phyloP scores from a whole-genome alignment of 2,329 filamentous ascomycete species.

The Zelopaecilomyces penicillatus region DNA sequence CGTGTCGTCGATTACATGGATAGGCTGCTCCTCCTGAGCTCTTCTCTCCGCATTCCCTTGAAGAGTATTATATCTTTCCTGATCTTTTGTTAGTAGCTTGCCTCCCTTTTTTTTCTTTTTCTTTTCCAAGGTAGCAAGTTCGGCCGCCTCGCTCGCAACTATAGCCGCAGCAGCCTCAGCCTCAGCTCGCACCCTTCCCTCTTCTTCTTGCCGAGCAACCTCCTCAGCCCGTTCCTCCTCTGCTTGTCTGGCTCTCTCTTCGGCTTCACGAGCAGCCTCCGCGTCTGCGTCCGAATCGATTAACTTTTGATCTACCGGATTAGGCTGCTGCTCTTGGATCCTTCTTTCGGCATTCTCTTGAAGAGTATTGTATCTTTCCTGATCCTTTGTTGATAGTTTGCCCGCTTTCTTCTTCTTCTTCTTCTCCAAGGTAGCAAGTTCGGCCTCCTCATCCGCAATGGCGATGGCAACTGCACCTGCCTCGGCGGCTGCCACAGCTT shows the following conservation, averaged over 20 bases:
- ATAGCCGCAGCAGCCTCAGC: constrained; percentile 17
- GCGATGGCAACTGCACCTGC: constrained; percentile 9
- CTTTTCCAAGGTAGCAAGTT: constrained; percentile 32
- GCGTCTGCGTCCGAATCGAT: no score
- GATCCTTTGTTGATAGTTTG: constrained; percentile 36
- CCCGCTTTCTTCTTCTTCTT: constrained; percentile 41
- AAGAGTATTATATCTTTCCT: constrained; percentile 34
- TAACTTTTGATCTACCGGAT: no score
- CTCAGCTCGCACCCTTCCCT: constrained; percentile 15
- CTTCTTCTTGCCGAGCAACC: constrained; percentile 15
- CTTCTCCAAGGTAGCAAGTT: constrained; percentile 32
- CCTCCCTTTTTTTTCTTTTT: constrained; percentile 41
- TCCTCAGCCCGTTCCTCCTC: constrained; percentile 15
- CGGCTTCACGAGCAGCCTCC: constrained; percentile 20
- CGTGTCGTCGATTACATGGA: no score
- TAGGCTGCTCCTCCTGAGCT: constrained; percentile 23
- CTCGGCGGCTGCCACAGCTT: constrained; percentile 16
- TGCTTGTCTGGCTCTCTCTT: constrained; percentile 14
- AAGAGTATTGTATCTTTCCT: constrained; percentile 34
- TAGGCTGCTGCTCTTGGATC: constrained; percentile 23
- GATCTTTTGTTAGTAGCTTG: constrained; percentile 36
- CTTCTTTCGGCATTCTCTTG: constrained; percentile 26
- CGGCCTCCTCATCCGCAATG: constrained; percentile 24
- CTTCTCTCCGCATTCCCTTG: constrained; percentile 26
- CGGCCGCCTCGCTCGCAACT: constrained; percentile 24